Conservation (phyloP, 768 basidiomycete genomes). For the Leccinellum rugosiceps region DNA sequence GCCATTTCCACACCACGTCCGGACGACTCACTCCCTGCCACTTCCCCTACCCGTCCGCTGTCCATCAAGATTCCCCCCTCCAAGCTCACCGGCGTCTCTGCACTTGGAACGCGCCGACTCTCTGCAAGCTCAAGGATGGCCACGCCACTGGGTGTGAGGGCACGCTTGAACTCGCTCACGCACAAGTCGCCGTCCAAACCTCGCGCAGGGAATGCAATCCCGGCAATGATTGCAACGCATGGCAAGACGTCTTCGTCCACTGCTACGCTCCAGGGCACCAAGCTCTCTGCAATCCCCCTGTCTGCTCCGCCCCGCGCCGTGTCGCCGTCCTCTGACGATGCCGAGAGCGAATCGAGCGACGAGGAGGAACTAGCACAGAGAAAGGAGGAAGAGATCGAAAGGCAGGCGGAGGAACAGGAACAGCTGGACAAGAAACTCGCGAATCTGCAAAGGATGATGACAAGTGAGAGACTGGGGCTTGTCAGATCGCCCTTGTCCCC, state of each 20-base stretch:
- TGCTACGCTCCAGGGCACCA: conserved; percentile 58
- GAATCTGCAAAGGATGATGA: conserved; percentile 70
- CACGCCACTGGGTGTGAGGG: conserved; percentile 64
- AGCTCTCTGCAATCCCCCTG: conserved; percentile 25
- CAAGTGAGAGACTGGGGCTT: conserved; percentile 68
- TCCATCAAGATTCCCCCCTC: conserved; percentile 25
- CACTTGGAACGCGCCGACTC: conserved; percentile 22
- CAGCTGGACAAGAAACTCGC: conserved; percentile 63
- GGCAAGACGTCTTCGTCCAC: conserved; percentile 63
- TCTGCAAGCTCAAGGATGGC: conserved; percentile 43
- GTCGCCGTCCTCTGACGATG: conserved; percentile 53
- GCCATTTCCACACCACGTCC: conserved; percentile 12
- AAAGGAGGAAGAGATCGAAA: conserved; percentile 69
- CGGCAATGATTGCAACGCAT: not conserved
- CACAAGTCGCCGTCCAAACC: conserved; percentile 44
- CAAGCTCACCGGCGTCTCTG: conserved; percentile 5
- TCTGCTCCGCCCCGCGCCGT: conserved; percentile 36
- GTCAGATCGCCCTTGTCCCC: conserved; percentile 40
- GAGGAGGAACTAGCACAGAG: conserved; percentile 52
- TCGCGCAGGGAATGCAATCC: conserved; percentile 10
- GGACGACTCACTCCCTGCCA: conserved; percentile 13
- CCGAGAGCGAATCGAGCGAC: conserved; percentile 53
- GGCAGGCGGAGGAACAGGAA: conserved; percentile 64
- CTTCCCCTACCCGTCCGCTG: conserved; percentile 10
- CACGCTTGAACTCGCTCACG: conserved; percentile 66